A percentile compares a stretch with the other conserved stretches of the same genome.
Evolutionary conservation across 2,329 filamentous ascomycete species (phyloP).

Genomic region (Phialemonium atrogriseum): DNA sequence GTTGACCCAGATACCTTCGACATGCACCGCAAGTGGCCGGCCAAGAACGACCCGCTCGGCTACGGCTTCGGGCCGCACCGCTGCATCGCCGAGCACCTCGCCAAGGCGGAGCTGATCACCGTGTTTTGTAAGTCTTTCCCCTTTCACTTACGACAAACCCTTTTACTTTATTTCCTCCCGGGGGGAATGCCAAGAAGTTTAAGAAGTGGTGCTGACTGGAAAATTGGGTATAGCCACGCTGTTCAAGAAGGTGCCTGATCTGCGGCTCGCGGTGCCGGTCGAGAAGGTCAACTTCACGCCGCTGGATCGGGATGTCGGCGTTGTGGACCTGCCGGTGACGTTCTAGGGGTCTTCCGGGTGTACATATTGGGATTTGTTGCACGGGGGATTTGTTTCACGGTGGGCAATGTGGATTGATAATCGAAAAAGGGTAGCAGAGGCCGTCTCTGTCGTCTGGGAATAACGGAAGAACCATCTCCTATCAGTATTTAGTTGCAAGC

Average conservation of each 20-base stretch:
- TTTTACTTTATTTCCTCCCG: too few relatives aligned
- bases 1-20: conserved; percentile 31
- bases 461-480: too few relatives aligned
- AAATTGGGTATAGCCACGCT: conserved; percentile 20
- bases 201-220: conserved; percentile 2
- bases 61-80: conserved; percentile 38
- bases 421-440: too few relatives aligned
- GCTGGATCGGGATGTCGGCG: conserved; percentile 29
- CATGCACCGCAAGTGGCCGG: conserved; percentile 28
- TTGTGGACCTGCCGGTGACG: conserved; percentile 27
- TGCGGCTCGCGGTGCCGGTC: conserved; percentile 29
- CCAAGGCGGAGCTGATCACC: conserved; percentile 31
- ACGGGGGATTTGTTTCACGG: too few relatives aligned
- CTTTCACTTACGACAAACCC: too few relatives aligned
- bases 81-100: conserved; percentile 35
- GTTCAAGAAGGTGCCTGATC: conserved; percentile 27
- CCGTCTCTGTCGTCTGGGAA: too few relatives aligned
- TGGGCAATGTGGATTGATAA: too few relatives aligned
- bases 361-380: too few relatives aligned
- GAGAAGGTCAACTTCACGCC: conserved; percentile 30
- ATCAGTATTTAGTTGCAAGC: too few relatives aligned
- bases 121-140: conserved; percentile 29
- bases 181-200: not conserved
- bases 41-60: conserved; percentile 27
- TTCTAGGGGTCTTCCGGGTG: too few relatives aligned